These are phyloP conservation scores for Leucosporidium scottii DNA, from an alignment of 768 basidiomycete species.

Conservation along the genomic window DNA sequence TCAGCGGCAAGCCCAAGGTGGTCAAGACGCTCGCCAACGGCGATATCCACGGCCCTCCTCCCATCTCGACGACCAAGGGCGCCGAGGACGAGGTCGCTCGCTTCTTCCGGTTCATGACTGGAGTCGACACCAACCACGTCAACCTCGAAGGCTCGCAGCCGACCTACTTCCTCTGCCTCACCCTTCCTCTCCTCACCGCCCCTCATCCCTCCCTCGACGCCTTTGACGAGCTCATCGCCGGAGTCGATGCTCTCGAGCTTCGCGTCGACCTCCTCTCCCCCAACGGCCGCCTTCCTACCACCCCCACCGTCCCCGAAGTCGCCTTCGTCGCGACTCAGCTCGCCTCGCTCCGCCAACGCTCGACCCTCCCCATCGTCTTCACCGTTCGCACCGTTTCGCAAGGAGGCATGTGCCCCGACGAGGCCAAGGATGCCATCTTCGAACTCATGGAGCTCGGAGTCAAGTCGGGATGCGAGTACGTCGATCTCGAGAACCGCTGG, in stretches of 20 bases:
- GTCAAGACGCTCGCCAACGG: constrained; percentile 4
- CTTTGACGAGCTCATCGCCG: constrained; percentile 66
- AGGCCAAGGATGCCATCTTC: constrained; percentile 61
- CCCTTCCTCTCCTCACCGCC: constrained; percentile 58
- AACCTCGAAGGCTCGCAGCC: constrained; percentile 48
- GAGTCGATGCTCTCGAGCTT: constrained; percentile 88
- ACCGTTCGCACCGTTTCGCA: constrained; percentile 82
- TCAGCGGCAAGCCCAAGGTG: constrained; percentile 38
- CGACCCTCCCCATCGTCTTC: constrained; percentile 79
- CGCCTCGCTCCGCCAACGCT: constrained; percentile 64
- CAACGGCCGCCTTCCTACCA: constrained; percentile 44
- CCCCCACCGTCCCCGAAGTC: constrained; percentile 56
- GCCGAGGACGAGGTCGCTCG: constrained; percentile 57
- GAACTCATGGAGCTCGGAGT: constrained; percentile 70
- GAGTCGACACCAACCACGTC: constrained; percentile 55
- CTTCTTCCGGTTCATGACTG: constrained; percentile 85
- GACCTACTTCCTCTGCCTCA: constrained; percentile 89
- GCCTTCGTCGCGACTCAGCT: constrained; percentile 75
- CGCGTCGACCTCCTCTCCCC: constrained; percentile 78
- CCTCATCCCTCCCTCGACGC: constrained; percentile 52
- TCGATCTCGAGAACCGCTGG: constrained; percentile 82
- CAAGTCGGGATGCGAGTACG: constrained; percentile 78
- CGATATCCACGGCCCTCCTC: constrained; percentile 13
- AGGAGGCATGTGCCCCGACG: constrained; percentile 85
- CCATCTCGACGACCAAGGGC: constrained; percentile 23